These are phyloP conservation scores for Lactarius akahatsu DNA, from an alignment of 768 basidiomycete genomes.

Conservation along the genomic window DNA sequence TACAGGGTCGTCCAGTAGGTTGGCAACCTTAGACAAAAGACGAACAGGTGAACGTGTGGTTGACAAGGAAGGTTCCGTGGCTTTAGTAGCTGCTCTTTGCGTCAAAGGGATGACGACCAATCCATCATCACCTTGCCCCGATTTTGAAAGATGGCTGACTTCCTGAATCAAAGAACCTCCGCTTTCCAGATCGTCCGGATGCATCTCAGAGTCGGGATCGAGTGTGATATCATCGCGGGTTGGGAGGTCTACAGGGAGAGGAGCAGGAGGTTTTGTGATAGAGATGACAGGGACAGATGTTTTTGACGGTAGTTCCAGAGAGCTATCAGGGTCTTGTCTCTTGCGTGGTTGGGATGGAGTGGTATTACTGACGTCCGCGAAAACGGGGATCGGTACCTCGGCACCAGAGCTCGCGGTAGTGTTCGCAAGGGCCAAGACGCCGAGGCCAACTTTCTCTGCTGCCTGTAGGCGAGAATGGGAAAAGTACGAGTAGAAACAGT, in stretches of 20 bases:
- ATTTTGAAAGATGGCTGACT: slow-evolving; percentile 20
- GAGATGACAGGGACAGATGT: slow-evolving; percentile 53
- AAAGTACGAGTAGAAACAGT: background rate
- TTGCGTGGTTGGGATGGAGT: slow-evolving; percentile 18
- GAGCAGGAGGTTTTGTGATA: slow-evolving; percentile 68
- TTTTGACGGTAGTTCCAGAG: slow-evolving; percentile 27
- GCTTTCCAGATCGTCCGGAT: slow-evolving; percentile 30
- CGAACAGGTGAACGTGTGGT: slow-evolving; percentile 10
- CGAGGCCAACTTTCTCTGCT: slow-evolving; percentile 46
- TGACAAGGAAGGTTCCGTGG: slow-evolving; percentile 18
- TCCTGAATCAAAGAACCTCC: slow-evolving; percentile 29
- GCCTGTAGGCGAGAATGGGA: slow-evolving; percentile 34
- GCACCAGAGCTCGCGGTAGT: slow-evolving; percentile 34
- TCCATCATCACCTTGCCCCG: background rate
- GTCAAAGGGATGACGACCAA: background rate
- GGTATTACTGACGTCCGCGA: slow-evolving; percentile 38
- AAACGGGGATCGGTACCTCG: slow-evolving; percentile 63
- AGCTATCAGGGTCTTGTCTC: slow-evolving; percentile 22
- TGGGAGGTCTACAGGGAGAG: slow-evolving; percentile 67
- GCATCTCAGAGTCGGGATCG: slow-evolving; percentile 42
- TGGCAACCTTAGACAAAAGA: slow-evolving; percentile 40
- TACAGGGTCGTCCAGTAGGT: slow-evolving; percentile 50
- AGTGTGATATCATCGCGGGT: slow-evolving; percentile 56
- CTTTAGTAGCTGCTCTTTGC: slow-evolving; percentile 22
- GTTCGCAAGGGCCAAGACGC: slow-evolving; percentile 40